Evolutionary conservation across 179 eudicot species (phyloP), one percentile per base, ranked within the genome.

Genomic region (Spinacia oleracea): DNA sequence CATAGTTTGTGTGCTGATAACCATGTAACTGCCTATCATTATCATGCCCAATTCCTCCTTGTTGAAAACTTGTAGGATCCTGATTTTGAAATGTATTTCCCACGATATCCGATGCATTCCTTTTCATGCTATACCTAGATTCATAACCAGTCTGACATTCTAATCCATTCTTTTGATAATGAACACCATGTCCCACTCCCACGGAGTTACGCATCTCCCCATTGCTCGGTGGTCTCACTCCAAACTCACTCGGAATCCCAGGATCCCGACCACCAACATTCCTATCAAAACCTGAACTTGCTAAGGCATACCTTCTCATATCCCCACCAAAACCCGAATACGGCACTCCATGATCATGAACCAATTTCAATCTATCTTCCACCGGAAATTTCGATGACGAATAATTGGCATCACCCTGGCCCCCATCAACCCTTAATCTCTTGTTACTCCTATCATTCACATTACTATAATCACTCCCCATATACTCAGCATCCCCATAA

Each of bases 291-390:
- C 72, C 84, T 5, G 70, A 64, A 18, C 40, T 74, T 46, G 81
- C 86, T 3, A 29, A 31, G 2, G 51, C 53, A 85, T 62, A 71
- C 35, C 83, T 75, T 18, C 78, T 59, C 4, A 75, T 15, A 34
- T 58, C 77, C 43, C 75, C 34, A 81, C 67, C 59, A 77, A 27
- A 32, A 77, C 67, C 73, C 20, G 32, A 25, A 75, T 65, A 70
- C 42, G 78, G 70, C 29, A 40, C 78, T 23, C 98, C 98, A 59
- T 92, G 96, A 83, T 92, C 97, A 68, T 82, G 89, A 82, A 91
- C 84, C 84, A 90, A 75, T 79, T 80, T 86, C 85, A 89, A 87
- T 42, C 89, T 67, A 6, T 83, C 92, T 8, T 70, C 73, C 2
- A 69, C 75, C 21, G 68, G 48, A 62, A 53, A 20, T 15, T 55